A percentile compares a stretch with the other conserved stretches of the same genome.
phyloP scores from a whole-genome alignment of 106 monocot species.

The Chionographis japonica region DNA sequence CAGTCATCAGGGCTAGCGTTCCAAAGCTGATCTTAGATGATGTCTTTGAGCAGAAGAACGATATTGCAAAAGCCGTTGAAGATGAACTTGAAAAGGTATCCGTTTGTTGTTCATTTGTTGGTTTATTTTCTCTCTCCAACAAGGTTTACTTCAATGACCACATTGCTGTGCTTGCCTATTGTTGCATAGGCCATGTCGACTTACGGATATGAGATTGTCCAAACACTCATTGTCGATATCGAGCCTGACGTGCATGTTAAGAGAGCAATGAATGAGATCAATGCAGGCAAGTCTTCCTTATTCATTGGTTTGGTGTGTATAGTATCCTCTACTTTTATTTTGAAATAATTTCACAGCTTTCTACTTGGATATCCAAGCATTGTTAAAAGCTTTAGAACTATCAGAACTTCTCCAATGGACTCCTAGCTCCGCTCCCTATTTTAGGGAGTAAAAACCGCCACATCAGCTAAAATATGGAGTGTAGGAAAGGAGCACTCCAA shows the following conservation, averaged over 20 bases:
- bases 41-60: constrained; percentile 89
- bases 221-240: constrained; percentile 88
- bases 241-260: constrained; percentile 78
- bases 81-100: constrained; percentile 68
- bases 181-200: constrained; percentile 70
- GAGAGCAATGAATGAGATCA: constrained; percentile 89
- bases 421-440: too few species aligned
- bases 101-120: not conserved
- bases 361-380: too few species aligned
- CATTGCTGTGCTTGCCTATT: not conserved
- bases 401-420: too few species aligned
- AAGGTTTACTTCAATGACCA: constrained; percentile 1
- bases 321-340: not conserved
- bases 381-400: too few species aligned
- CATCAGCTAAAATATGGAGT: too few species aligned
- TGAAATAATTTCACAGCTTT: too few species aligned
- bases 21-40: constrained; percentile 81
- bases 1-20: constrained; percentile 76
- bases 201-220: constrained; percentile 84
- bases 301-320: not conserved
- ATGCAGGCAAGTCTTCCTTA: constrained; percentile 31
- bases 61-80: constrained; percentile 78
- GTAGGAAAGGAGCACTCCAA: too few species aligned
- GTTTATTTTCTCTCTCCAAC: not conserved
- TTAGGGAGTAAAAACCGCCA: too few species aligned